Evolutionary conservation across 495 filamentous ascomycete genomes (phyloP), one percentile per base, ranked within the genome.

Genomic region (Tuber borchii): DNA sequence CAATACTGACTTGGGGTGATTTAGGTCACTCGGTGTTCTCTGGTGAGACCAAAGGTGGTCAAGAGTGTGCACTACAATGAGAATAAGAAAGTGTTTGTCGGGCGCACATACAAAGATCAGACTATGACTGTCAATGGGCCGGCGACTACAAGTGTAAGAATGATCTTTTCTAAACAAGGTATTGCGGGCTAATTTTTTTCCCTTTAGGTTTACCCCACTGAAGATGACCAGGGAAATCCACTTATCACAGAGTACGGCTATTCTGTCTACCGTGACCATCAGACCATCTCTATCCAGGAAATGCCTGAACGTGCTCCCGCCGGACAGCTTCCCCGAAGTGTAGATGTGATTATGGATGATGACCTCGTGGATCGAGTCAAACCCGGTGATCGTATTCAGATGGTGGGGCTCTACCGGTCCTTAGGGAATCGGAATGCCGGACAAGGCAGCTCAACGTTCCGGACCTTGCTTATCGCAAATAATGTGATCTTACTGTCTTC

Each of bases 241-340:
- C 88, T 99, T 22, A 90, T 92, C 78, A 98, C 96, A 56, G 96
- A 99, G 82, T 98, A 97, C 84, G 95, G 95, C 14, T 93, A 96
- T 84, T 95, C 90, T 83, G 95, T 91, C 31, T 99, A 97, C 83
- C 89, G 95, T 83, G 95, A 99, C 83, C 96, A 99, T 84, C 95
- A 99, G 83, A 94, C 93, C 26, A 93, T 99, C 70, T 98, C 95
- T 0, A 97, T 99, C 81, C 95, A 99, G 87, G 95, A 99, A 87
- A 99, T 99, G 95, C 95, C 95, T 20, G 95, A 99, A 83, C 88
- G 95, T 81, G 95, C 95, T 39, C 95, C 95, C 42, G 95, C 95
- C 73, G 95, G 95, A 70, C 95, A 98, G 86, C 88, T 99, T 79
- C 95, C 95, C 75, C 90, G 95, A 74, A 93, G 94, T 70, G 95